phyloP scores from a whole-genome alignment of 768 basidiomycete species.

The Tephrocybe sp. region DNA sequence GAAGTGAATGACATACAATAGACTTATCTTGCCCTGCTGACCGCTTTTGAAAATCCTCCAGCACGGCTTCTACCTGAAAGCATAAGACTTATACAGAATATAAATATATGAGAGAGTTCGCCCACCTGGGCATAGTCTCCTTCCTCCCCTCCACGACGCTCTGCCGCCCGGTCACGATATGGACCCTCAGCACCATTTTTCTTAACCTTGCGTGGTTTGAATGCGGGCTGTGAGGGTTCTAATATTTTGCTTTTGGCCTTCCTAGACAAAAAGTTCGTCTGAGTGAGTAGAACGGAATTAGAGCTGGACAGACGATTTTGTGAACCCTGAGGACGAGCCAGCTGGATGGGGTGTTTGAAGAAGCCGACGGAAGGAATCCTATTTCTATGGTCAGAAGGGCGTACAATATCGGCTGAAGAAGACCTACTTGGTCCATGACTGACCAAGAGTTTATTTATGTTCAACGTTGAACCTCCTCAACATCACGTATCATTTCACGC shows the following conservation, averaged over 20 bases:
- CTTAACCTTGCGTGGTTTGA: slow-evolving; percentile 83
- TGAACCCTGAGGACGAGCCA: slow-evolving; percentile 23
- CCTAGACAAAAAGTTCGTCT: slow-evolving; percentile 16
- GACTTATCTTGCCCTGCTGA: slow-evolving; percentile 58
- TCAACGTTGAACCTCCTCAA: neutral
- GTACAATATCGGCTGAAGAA: neutral
- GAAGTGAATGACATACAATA: slow-evolving; percentile 41
- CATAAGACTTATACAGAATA: slow-evolving; percentile 2
- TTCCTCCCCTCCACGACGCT: slow-evolving; percentile 63
- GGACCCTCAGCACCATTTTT: slow-evolving; percentile 42
- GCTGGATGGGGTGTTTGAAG: slow-evolving; percentile 34
- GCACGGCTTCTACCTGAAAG: slow-evolving; percentile 70
- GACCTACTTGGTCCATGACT: slow-evolving; percentile 36
- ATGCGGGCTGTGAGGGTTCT: slow-evolving; percentile 57
- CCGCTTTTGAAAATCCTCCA: slow-evolving; percentile 78
- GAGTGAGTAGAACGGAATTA: neutral
- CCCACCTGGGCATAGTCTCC: slow-evolving; percentile 76
- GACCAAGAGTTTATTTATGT: neutral
- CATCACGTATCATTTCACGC: no score
- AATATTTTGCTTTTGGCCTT: slow-evolving; percentile 41
- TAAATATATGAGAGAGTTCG: slow-evolving; percentile 8
- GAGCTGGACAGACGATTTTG: slow-evolving; percentile 29
- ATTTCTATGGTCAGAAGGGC: neutral
- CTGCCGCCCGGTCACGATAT: slow-evolving; percentile 78
- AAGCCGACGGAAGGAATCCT: slow-evolving; percentile 65